A percentile compares a stretch with the other conserved stretches of the same genome.
Conservation (phyloP, 768 basidiomycete genomes). For the Trichaptum fuscoviolaceum region DNA sequence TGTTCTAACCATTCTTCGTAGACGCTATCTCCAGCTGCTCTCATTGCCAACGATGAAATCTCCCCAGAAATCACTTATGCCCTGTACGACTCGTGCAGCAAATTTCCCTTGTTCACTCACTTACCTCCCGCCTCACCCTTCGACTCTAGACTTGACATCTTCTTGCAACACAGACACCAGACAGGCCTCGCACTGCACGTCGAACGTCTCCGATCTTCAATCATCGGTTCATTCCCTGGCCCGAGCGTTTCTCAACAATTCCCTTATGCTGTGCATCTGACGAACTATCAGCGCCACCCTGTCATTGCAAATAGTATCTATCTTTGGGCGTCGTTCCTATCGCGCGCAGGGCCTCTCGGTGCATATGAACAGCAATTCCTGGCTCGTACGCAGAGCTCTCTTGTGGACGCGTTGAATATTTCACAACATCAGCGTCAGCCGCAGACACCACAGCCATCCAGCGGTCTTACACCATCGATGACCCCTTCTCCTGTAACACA, state of each 20-base stretch:
- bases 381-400: constrained; percentile 51
- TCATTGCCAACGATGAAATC: not conserved
- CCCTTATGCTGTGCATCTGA: constrained; percentile 35
- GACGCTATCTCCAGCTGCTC: constrained; percentile 1
- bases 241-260: constrained; percentile 15
- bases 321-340: constrained; percentile 79
- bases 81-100: constrained; percentile 39
- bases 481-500: constrained; percentile 25
- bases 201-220: constrained; percentile 56
- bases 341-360: constrained; percentile 62
- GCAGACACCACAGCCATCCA: constrained; percentile 28
- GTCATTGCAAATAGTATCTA: constrained; percentile 76
- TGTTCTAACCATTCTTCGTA: not conserved
- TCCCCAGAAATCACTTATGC: constrained; percentile 60
- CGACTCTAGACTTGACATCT: constrained; percentile 32
- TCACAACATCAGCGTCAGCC: constrained; percentile 11
- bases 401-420: constrained; percentile 50
- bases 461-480: not conserved
- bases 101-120: constrained; percentile 8
- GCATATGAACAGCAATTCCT: constrained; percentile 74
- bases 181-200: constrained; percentile 68
- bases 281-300: constrained; percentile 53
- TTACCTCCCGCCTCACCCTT: not conserved
- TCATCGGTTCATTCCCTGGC: constrained; percentile 24
- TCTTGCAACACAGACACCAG: constrained; percentile 70